Evolutionary conservation across 1,284 basidiomycete species (phyloP), one percentile per base, ranked within the genome.

Genomic region (Austroboletus niveus): DNA sequence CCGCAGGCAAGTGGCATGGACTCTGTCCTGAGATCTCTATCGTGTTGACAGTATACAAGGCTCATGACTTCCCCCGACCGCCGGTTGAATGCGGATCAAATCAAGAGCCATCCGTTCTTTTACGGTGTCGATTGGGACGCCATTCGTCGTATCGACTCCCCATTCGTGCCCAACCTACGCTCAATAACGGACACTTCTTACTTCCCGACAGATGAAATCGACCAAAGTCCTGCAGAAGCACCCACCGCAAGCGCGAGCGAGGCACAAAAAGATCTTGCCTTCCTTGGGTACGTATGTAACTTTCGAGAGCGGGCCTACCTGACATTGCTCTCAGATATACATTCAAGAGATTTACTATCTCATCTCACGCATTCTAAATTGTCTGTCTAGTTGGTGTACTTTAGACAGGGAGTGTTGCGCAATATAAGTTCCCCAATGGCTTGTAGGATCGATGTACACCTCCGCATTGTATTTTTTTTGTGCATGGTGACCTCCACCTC

Each of bases 191-290:
- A 98, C 65, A 97, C 94, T 4, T 93, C 90, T 20, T 98, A 98
- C 75, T 98, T 98, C 82, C 95, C 96, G 0, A 96, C 92, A 20
- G 95, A 98, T 60, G 94, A 98, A 68, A 82, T 98, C 60, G 92
- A 96, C 61, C 92, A 98, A 71, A 87, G 81, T 0, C 78, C 84
- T 6, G 83, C 93, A 48, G 86, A 89, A 58, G 72, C 77, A 4
- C 73, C 75, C 7, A 75, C 79, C 43, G 72, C 77, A 3, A 83
- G 85, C 51, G 69, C 79, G 8, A 73, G 75, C 31, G 83, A 77
- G 41, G 80, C 87, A 39, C 84, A 83, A 70, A 87, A 92, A 72
- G 93, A 96, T 70, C 76, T 97, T 45, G 94, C 94, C 14, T 97
- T 97, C 80, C 80, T 97, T 55, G 94, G 94, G 80, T 95, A 75